These are phyloP conservation scores for Neonectria sp. DNA, from an alignment of 2,329 filamentous ascomycete genomes.

Conservation along the genomic window DNA sequence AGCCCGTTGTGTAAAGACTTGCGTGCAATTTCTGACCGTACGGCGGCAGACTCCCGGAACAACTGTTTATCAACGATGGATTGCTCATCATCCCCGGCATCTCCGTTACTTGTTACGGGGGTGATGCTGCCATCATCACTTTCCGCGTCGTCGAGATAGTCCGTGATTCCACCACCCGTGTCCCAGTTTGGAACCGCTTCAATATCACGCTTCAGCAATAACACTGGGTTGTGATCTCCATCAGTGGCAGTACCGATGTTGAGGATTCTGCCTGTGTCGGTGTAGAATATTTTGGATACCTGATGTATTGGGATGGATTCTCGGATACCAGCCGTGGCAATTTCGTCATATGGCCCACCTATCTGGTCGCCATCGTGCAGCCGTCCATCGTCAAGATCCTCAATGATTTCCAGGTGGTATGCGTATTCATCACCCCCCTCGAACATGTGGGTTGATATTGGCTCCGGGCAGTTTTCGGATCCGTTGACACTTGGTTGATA, in stretches of 20 bases:
- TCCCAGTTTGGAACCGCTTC: conserved; percentile 26
- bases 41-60: conserved; percentile 35
- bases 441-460: conserved; percentile 15
- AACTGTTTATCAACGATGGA: conserved; percentile 64
- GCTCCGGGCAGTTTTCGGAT: conserved; percentile 1
- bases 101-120: conserved; percentile 35
- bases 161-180: conserved; percentile 17
- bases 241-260: conserved; percentile 77
- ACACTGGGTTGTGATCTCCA: conserved; percentile 57
- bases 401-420: conserved; percentile 86
- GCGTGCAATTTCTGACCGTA: background rate
- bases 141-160: conserved; percentile 58
- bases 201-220: conserved; percentile 52
- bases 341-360: conserved; percentile 56
- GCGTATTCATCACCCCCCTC: conserved; percentile 66
- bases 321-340: conserved; percentile 62
- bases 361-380: conserved; percentile 61
- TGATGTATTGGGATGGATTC: conserved; percentile 69
- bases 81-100: conserved; percentile 57
- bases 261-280: conserved; percentile 89
- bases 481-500: conserved; percentile 27
- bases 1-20: conserved; percentile 19
- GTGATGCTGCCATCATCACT: conserved; percentile 15
- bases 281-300: conserved; percentile 93
- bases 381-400: conserved; percentile 79